Evolutionary conservation across 176 grass and related monocot species (phyloP).

Genomic region (Hsuehochloa calcarea): DNA sequence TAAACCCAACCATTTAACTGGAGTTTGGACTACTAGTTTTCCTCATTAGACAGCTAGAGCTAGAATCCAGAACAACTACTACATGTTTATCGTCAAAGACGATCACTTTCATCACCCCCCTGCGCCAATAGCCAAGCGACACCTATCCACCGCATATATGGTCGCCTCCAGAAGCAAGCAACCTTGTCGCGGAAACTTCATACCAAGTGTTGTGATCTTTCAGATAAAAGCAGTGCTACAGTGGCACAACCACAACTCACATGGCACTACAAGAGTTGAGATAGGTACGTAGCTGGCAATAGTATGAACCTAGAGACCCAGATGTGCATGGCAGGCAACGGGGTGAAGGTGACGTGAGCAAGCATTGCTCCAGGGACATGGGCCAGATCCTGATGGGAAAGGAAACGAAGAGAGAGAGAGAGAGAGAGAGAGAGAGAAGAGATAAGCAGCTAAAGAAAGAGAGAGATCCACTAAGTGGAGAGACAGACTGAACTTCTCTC

Average conservation of each 20-base stretch:
- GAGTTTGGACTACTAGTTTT: not conserved
- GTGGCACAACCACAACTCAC: constrained; percentile 12
- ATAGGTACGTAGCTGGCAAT: not conserved
- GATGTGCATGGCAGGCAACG: constrained; percentile 28
- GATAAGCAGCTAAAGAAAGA: constrained; percentile 40
- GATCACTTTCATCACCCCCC: constrained; percentile 27
- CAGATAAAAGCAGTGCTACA: not conserved
- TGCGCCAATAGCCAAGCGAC: not conserved
- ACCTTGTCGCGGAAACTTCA: constrained; percentile 13
- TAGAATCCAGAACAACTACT: constrained; percentile 7
- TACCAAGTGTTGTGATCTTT: not conserved
- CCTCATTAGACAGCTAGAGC: constrained; percentile 28
- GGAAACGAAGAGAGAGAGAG: constrained; percentile 16
- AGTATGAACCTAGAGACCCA: constrained; percentile 38
- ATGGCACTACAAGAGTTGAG: not conserved
- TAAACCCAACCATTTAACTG: constrained; percentile 19
- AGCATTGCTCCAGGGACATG: constrained; percentile 45
- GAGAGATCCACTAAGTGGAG: constrained; percentile 34
- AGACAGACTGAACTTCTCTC: constrained; percentile 11
- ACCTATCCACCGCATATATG: not conserved
- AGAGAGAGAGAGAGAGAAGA: constrained; percentile 42
- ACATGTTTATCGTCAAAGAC: not conserved
- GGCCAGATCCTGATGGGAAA: constrained; percentile 44
- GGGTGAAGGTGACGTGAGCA: constrained; percentile 38
- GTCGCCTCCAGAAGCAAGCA: constrained; percentile 9